Percentiles rank a stretch among this genome's conserved stretches.
phyloP scores from a whole-genome alignment of 148 eudicot species.

The Rhododendron henanense region DNA sequence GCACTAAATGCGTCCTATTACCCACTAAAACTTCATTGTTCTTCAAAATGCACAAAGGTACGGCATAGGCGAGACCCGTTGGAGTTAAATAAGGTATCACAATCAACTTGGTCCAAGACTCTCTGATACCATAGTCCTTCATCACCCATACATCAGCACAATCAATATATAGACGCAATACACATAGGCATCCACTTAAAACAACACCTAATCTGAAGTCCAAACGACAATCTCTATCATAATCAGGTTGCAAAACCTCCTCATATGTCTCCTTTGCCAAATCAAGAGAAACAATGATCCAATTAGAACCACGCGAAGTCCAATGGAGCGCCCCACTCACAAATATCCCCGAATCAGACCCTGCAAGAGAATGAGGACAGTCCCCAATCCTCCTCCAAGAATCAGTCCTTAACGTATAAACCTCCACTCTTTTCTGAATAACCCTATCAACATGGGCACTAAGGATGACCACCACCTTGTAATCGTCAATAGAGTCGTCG shows the following conservation, averaged over 20 bases:
- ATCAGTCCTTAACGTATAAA: not conserved
- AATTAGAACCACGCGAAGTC: constrained; percentile 8
- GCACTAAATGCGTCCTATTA: not conserved
- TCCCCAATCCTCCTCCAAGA: not conserved
- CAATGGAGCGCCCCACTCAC: constrained; percentile 52
- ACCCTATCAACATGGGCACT: not conserved
- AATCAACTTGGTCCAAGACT: not conserved
- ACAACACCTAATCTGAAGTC: constrained; percentile 12
- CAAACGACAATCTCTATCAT: not conserved
- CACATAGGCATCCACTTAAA: constrained; percentile 4
- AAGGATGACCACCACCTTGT: too few species aligned
- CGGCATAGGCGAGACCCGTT: not conserved
- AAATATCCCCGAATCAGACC: constrained; percentile 23
- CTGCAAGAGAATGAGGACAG: constrained; percentile 9
- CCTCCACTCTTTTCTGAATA: constrained; percentile 13
- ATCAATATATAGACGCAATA: too few species aligned
- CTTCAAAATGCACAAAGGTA: not conserved
- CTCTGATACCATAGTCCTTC: not conserved
- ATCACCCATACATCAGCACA: not conserved
- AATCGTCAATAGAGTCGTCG: too few species aligned
- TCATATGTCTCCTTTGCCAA: not conserved
- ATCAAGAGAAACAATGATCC: constrained; percentile 18
- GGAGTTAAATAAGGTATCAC: too few species aligned
- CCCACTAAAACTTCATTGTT: not conserved
- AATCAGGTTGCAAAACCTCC: too few species aligned